These are phyloP conservation scores for Pythium sp. DNA, from an alignment of 352 stramenopile species.

Conservation along the genomic window DNA sequence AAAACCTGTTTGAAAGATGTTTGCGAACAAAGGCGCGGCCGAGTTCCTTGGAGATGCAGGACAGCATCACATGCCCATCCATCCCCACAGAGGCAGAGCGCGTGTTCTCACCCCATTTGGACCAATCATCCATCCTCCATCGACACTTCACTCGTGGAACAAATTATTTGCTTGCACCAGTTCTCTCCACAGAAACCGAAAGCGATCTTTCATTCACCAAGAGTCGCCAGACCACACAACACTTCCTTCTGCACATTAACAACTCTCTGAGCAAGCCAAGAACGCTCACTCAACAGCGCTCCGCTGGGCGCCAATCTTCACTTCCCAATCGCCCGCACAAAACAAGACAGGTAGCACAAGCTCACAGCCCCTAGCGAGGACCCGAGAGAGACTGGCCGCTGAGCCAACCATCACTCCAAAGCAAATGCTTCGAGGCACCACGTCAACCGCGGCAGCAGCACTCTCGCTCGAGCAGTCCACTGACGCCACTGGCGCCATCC, in stretches of 20 bases:
- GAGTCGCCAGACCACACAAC: no score
- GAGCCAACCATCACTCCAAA: background rate
- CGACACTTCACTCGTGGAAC: background rate
- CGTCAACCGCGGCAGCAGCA: background rate
- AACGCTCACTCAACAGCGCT: no score
- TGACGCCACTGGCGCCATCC: background rate
- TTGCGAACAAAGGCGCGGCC: no score
- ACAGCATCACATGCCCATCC: no score
- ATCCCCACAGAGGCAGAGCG: no score
- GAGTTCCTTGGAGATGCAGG: no score
- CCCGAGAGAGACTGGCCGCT: background rate
- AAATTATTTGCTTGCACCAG: background rate
- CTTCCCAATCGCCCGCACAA: background rate
- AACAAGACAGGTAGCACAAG: background rate
- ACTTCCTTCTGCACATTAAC: background rate
- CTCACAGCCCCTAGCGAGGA: background rate
- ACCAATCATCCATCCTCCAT: background rate
- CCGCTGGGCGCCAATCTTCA: background rate
- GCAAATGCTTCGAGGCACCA: conserved; percentile 5
- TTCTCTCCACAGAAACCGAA: background rate
- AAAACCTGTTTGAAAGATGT: no score
- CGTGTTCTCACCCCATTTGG: no score
- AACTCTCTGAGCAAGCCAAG: background rate
- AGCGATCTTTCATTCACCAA: background rate
- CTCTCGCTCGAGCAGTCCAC: conserved; percentile 9